Evolutionary conservation across 345 rosid species (phyloP).

Genomic region (Salix dunnii): DNA sequence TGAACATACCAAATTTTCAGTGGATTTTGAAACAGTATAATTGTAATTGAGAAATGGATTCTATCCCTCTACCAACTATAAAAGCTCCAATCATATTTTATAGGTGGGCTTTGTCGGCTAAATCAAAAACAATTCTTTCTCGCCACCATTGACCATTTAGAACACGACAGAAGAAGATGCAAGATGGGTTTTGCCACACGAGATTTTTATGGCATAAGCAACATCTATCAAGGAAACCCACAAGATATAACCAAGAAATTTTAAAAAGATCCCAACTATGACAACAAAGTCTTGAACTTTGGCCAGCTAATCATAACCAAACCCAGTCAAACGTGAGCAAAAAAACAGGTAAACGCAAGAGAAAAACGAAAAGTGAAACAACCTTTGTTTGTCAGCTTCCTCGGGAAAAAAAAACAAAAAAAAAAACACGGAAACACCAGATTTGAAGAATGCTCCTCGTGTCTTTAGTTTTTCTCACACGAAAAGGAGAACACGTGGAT

Average conservation of each 20-base stretch:
- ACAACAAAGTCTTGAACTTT: not conserved
- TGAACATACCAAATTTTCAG: conserved; percentile 5
- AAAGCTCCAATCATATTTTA: conserved; percentile 8
- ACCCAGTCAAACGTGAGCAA: not conserved
- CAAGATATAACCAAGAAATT: not conserved
- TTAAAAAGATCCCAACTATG: conserved; percentile 1
- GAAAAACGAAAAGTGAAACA: conserved; percentile 7
- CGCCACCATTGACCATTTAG: conserved; percentile 17
- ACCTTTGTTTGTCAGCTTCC: not conserved
- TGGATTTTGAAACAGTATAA: not conserved
- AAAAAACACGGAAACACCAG: conserved; percentile 4
- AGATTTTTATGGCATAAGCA: conserved; percentile 1
- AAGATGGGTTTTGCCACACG: conserved; percentile 4
- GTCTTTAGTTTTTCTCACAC: not conserved
- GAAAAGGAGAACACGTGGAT: not conserved
- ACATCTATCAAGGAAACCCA: conserved; percentile 10
- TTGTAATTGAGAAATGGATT: not conserved
- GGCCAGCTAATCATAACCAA: not conserved
- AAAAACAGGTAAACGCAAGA: not conserved
- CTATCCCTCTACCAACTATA: not conserved
- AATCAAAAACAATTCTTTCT: conserved; percentile 5
- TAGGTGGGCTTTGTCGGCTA: not conserved
- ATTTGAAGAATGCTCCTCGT: not conserved
- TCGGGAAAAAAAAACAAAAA: not conserved
- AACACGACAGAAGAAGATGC: not conserved